Conservation (phyloP, 2,329 filamentous ascomycete genomes). For the Pseudocercospora fijiensis region DNA sequence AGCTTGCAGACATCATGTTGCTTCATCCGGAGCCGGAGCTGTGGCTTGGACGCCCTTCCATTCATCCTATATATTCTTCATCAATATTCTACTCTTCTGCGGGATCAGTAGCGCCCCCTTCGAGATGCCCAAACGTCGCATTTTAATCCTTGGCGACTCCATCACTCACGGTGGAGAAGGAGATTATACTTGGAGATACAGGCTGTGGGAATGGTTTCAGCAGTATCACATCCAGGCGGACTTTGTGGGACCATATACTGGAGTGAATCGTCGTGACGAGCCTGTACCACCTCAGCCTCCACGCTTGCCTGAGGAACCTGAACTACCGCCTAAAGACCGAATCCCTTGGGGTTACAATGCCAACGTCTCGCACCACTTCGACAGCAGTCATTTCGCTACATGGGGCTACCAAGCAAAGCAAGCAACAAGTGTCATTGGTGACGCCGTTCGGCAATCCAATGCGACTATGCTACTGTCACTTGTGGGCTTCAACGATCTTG, state of each 20-base stretch:
- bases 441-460: slow-evolving; percentile 32
- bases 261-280: slow-evolving; percentile 39
- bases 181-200: slow-evolving; percentile 48
- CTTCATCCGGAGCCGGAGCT: not conserved
- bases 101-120: not conserved
- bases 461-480: slow-evolving; percentile 37
- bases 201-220: slow-evolving; percentile 45
- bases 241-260: slow-evolving; percentile 41
- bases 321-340: slow-evolving; percentile 3
- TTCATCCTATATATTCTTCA: not conserved
- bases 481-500: slow-evolving; percentile 33
- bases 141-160: slow-evolving; percentile 31
- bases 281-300: slow-evolving; percentile 24
- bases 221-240: slow-evolving; percentile 21
- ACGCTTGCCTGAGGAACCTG: slow-evolving; percentile 14
- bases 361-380: slow-evolving; percentile 32
- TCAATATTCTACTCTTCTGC: not conserved
- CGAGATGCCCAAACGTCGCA: slow-evolving; percentile 8
- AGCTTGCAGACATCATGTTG: not conserved
- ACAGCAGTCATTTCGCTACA: slow-evolving; percentile 23
- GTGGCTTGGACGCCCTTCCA: not conserved
- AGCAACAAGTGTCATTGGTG: slow-evolving; percentile 33
- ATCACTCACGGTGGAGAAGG: slow-evolving; percentile 38
- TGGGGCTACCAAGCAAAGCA: slow-evolving; percentile 39
- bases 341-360: slow-evolving; percentile 37